Conservation (phyloP, 2,329 filamentous ascomycete genomes). For the Penicillium sp. region DNA sequence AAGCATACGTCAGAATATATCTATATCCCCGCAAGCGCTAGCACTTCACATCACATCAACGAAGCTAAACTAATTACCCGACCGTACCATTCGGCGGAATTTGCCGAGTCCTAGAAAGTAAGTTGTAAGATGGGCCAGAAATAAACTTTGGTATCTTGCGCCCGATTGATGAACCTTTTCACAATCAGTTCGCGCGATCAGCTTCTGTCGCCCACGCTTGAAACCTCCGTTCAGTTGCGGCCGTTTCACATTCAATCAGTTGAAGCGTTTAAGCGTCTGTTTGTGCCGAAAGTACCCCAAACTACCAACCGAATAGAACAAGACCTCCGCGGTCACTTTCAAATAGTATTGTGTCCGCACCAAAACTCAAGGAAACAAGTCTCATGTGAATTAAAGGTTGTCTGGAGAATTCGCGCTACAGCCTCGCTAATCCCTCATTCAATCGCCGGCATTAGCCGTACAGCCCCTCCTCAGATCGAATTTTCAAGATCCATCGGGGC, state of each 20-base stretch:
- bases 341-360: neutral
- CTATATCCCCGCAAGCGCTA: neutral
- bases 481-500: neutral
- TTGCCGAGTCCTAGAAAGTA: constrained; percentile 12
- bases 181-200: constrained; percentile 15
- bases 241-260: constrained; percentile 25
- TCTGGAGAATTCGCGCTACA: neutral
- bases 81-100: neutral
- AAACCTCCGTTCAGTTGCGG: constrained; percentile 25
- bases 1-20: neutral
- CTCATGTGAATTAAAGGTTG: constrained; percentile 6
- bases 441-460: neutral
- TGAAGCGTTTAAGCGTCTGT: neutral
- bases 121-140: neutral
- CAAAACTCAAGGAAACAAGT: constrained; percentile 2
- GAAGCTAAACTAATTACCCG: constrained; percentile 9
- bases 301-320: neutral
- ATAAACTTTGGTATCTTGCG: constrained; percentile 1
- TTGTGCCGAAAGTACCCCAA: neutral
- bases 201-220: constrained; percentile 19
- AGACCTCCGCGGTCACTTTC: neutral
- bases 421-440: neutral
- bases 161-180: constrained; percentile 8
- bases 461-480: neutral
- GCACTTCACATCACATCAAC: neutral